These are phyloP conservation scores for Zelopaecilomyces penicillatus DNA, from an alignment of 2,329 filamentous ascomycete genomes.

Conservation along the genomic window DNA sequence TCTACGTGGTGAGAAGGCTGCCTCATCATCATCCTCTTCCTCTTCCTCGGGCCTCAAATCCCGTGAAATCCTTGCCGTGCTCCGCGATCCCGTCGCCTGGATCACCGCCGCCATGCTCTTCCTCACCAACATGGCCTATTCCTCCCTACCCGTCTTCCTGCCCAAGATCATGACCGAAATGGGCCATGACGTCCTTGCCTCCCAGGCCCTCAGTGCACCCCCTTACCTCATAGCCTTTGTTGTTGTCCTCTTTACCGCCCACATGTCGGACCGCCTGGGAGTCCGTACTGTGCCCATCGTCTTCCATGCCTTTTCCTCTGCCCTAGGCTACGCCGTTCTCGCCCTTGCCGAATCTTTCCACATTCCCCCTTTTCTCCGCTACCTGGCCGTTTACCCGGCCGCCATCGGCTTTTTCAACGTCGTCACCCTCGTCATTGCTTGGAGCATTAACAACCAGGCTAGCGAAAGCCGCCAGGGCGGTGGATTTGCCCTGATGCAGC, in stretches of 20 bases:
- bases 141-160: slow-evolving; percentile 78
- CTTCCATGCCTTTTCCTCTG: slow-evolving; percentile 59
- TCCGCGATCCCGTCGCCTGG: slow-evolving; percentile 40
- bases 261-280: slow-evolving; percentile 58
- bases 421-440: slow-evolving; percentile 76
- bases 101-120: slow-evolving; percentile 78
- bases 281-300: slow-evolving; percentile 60
- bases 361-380: slow-evolving; percentile 46
- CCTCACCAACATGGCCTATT: slow-evolving; percentile 79
- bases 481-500: slow-evolving; percentile 71
- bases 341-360: slow-evolving; percentile 44
- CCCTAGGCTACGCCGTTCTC: slow-evolving; percentile 51
- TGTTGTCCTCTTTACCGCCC: slow-evolving; percentile 62
- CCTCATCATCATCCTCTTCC: slow-evolving; percentile 2
- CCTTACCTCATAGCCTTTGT: slow-evolving; percentile 72
- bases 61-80: slow-evolving; percentile 44
- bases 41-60: slow-evolving; percentile 36
- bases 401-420: slow-evolving; percentile 74
- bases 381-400: slow-evolving; percentile 71
- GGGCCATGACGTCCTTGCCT: slow-evolving; percentile 59
- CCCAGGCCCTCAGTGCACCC: slow-evolving; percentile 73
- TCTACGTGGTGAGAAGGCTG: slow-evolving; percentile 43
- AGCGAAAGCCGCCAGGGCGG: slow-evolving; percentile 61
- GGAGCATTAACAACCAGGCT: slow-evolving; percentile 80
- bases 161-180: slow-evolving; percentile 71